Conservation (phyloP, 2,329 filamentous ascomycete genomes). For the Arthrobotrys iridis region DNA sequence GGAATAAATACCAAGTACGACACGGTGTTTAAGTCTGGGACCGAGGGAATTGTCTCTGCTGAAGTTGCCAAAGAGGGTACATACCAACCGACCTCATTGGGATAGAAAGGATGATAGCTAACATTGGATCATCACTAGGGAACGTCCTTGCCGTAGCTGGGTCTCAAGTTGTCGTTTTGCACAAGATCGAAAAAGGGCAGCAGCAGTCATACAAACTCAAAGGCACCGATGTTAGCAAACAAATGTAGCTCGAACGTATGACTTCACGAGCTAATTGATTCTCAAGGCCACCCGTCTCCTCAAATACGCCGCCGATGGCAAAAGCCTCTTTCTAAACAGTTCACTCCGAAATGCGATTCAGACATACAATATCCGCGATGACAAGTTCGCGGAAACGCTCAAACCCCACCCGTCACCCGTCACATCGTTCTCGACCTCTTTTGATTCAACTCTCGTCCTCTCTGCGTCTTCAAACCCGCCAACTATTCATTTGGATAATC, state of each 20-base stretch:
- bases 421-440: conserved; percentile 56
- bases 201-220: conserved; percentile 58
- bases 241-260: neutral
- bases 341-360: conserved; percentile 58
- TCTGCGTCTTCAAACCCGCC: conserved; percentile 57
- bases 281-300: conserved; percentile 54
- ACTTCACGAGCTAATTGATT: conserved; percentile 7
- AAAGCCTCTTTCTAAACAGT: conserved; percentile 57
- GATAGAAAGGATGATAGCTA: neutral
- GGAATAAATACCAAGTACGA: conserved; percentile 51
- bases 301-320: conserved; percentile 58
- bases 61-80: conserved; percentile 56
- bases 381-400: conserved; percentile 56
- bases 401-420: conserved; percentile 58
- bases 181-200: conserved; percentile 57
- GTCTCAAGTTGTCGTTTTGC: conserved; percentile 57
- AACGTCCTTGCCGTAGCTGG: conserved; percentile 58
- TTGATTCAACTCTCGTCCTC: conserved; percentile 57
- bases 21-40: conserved; percentile 57
- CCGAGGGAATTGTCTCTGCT: conserved; percentile 58
- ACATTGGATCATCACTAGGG: conserved; percentile 16
- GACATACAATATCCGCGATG: conserved; percentile 57
- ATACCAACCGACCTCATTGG: neutral
- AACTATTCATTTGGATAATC: conserved; percentile 57
- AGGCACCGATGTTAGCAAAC: conserved; percentile 55